phyloP scores from a whole-genome alignment of 768 basidiomycete species.

The Hirschioporus abietinus region DNA sequence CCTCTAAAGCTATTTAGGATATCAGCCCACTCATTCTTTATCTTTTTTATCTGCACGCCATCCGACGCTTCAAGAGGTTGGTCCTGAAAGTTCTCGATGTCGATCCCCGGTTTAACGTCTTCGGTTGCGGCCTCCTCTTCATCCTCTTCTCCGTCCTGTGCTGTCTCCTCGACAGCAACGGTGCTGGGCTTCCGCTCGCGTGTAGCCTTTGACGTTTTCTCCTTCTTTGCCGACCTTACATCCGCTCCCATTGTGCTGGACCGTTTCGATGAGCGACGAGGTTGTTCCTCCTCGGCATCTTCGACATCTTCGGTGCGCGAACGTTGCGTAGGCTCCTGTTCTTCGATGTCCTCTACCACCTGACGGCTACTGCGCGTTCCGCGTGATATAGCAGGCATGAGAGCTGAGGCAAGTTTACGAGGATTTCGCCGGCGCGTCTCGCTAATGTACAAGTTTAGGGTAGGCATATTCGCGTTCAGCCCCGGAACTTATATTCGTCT shows the following conservation, averaged over 20 bases:
- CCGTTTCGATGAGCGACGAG: background rate
- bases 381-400: background rate
- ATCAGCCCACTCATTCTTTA: slow-evolving; percentile 9
- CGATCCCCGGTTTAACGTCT: slow-evolving; percentile 29
- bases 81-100: slow-evolving; percentile 56
- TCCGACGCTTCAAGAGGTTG: slow-evolving; percentile 43
- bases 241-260: background rate
- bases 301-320: background rate
- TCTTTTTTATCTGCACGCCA: background rate
- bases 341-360: background rate
- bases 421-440: background rate
- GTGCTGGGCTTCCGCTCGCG: background rate
- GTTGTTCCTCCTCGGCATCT: background rate
- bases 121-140: background rate
- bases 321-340: background rate
- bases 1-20: slow-evolving; percentile 49
- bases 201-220: background rate
- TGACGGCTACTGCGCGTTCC: background rate
- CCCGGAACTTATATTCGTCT: too few species aligned
- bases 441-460: background rate
- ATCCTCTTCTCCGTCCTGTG: background rate
- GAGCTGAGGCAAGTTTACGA: background rate
- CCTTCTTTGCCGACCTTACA: background rate
- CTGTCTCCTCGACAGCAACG: background rate
- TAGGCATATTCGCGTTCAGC: background rate